These are phyloP conservation scores for Lachnellula subtilissima DNA, from an alignment of 2,329 filamentous ascomycete genomes.

Conservation along the genomic window DNA sequence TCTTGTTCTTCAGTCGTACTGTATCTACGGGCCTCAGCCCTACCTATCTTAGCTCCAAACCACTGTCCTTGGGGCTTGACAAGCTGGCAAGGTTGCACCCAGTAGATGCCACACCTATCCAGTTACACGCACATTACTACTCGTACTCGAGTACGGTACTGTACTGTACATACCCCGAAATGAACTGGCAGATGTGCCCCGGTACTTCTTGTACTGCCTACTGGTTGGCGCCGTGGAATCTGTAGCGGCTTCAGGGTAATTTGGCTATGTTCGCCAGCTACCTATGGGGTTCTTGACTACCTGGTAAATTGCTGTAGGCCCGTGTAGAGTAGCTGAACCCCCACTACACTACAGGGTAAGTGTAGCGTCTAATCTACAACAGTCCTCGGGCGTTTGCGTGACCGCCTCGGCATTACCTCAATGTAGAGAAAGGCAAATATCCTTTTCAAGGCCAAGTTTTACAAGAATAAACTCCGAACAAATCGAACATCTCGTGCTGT, in stretches of 20 bases:
- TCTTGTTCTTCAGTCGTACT: neutral
- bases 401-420: constrained; percentile 5
- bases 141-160: neutral
- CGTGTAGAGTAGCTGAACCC: constrained; percentile 8
- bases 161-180: neutral
- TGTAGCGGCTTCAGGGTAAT: neutral
- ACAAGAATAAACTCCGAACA: too few species aligned
- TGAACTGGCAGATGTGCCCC: too few species aligned
- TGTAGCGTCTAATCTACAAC: constrained; percentile 1
- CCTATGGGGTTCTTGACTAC: too few species aligned
- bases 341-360: neutral
- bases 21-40: constrained; percentile 8
- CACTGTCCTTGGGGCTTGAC: constrained; percentile 3
- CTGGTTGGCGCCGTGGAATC: neutral
- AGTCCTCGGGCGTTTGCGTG: constrained; percentile 8
- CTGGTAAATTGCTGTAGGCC: neutral
- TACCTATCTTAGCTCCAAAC: constrained; percentile 8
- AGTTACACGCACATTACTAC: neutral
- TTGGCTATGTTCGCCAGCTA: neutral
- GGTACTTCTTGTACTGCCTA: neutral
- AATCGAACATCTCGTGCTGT: neutral
- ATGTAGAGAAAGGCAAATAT: neutral
- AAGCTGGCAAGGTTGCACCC: constrained; percentile 8
- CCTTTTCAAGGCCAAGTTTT: too few species aligned
- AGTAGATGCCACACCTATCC: neutral